A percentile compares a stretch with the other conserved stretches of the same genome.
Conservation (phyloP, 768 basidiomycete genomes). For the Lentinula sp. region DNA sequence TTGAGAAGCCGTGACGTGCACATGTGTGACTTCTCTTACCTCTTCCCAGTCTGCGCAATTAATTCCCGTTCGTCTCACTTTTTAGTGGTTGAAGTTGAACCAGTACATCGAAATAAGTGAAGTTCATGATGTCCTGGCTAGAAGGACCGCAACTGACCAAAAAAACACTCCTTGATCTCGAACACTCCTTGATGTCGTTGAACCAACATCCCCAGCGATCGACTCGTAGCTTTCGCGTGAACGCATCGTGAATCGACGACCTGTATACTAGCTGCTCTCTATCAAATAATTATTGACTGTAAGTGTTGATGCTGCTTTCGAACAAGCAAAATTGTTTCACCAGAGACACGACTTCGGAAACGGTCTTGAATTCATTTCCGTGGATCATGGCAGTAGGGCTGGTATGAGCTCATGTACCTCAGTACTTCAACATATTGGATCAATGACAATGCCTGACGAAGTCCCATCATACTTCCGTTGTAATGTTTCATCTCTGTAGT, state of each 20-base stretch:
- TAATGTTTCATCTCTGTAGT: no score
- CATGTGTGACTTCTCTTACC: not conserved
- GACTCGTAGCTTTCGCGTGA: not conserved
- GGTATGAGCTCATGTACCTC: no score
- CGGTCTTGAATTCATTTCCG: no score
- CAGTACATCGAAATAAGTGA: not conserved
- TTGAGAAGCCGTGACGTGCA: not conserved
- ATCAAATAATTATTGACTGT: not conserved
- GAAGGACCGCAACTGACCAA: not conserved
- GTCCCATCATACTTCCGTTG: no score
- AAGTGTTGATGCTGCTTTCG: not conserved
- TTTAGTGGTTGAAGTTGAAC: not conserved
- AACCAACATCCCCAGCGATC: not conserved
- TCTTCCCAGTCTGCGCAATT: not conserved
- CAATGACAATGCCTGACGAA: no score
- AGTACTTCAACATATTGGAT: no score
- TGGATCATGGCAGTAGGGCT: no score
- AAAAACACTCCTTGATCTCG: not conserved
- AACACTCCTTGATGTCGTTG: not conserved
- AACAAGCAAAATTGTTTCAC: no score
- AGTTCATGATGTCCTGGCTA: not conserved
- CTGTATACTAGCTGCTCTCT: not conserved
- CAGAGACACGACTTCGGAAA: no score
- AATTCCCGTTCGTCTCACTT: not conserved
- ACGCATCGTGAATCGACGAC: not conserved